Evolutionary conservation across 2,329 filamentous ascomycete genomes (phyloP).

Genomic region (Neurospora sp.): DNA sequence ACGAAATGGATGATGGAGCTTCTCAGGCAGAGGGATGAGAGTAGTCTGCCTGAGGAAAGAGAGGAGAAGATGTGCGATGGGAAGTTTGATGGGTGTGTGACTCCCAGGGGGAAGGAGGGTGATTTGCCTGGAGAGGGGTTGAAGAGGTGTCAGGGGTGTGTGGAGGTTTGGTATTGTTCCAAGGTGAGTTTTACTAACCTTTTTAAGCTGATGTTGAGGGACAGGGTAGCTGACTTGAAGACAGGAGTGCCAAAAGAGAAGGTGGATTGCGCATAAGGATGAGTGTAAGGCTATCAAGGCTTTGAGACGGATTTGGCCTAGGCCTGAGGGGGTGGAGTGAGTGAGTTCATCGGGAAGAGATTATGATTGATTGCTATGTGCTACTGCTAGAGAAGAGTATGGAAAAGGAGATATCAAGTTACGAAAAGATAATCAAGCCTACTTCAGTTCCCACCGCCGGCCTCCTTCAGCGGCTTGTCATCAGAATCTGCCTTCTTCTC

Average conservation of each 20-base stretch:
- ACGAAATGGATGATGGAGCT: neutral
- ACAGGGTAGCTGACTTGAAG: no score
- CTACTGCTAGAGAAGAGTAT: neutral
- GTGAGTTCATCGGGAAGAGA: neutral
- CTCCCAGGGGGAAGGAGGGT: conserved; percentile 16
- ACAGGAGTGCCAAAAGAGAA: conserved; percentile 33
- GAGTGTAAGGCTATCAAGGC: conserved; percentile 35
- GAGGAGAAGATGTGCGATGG: conserved; percentile 13
- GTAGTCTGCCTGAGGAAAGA: conserved; percentile 2
- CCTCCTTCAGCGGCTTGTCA: neutral
- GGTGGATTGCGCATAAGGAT: conserved; percentile 33
- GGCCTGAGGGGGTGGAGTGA: neutral
- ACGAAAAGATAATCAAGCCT: neutral
- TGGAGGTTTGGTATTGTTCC: conserved; percentile 33
- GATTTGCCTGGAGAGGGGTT: conserved; percentile 12
- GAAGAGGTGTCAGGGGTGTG: conserved; percentile 34
- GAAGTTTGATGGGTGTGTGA: conserved; percentile 21
- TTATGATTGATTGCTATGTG: neutral
- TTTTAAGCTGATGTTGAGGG: no score
- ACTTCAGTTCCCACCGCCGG: neutral
- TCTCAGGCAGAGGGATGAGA: conserved; percentile 5
- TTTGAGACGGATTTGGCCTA: conserved; percentile 27
- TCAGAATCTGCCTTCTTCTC: neutral
- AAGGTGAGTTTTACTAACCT: conserved; percentile 27
- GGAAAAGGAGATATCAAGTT: neutral